Evolutionary conservation across 139 green algal genomes (phyloP), one percentile per base, ranked within the genome.

Genomic region (Ulvella scutata): DNA sequence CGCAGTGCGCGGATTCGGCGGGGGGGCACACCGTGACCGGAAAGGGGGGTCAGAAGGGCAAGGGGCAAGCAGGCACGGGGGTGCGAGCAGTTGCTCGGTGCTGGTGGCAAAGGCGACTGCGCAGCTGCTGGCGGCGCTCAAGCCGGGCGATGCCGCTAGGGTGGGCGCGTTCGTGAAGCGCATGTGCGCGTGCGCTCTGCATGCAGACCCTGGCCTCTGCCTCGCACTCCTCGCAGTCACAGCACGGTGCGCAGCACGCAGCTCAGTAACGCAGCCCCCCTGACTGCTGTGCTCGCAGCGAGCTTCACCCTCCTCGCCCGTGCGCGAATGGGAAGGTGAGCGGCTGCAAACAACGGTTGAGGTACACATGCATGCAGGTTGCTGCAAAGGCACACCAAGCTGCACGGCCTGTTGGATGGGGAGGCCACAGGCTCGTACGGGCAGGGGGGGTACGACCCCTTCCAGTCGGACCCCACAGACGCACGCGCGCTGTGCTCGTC

Each of bases 341-440:
- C n/a, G n/a, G n/a, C n/a, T n/a, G n/a, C n/a, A n/a, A n/a, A n/a
- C n/a, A n/a, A n/a, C n/a, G n/a, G n/a, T n/a, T n/a, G n/a, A n/a
- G n/a, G n/a, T n/a, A n/a, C n/a, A n/a, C n/a, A n/a, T n/a, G n/a
- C n/a, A n/a, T 67, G 33, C 80, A 86, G 82, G 72, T 39, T 87
- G 23, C 28, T 90, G 17, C 77, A 78, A 34, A 74, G 80, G 20
- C 84, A 90, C 74, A 80, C 81, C 9, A 81, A 82, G 35, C 83
- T 95, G 43, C 43, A 80, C 23, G 72, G 72, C 72, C 78, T 91
- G 82, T 80, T 95, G 43, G 85, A 92, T 35, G 84, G 88, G 72
- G 90, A 93, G 43, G 80, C 81, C 6, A 88, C 82, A 31, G 80
- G 81, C 3, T 82, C 85, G 3, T 74, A 87, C 7, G 83, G 83